phyloP scores from a whole-genome alignment of 768 basidiomycete genomes.

The Botryobasidium botryosum region DNA sequence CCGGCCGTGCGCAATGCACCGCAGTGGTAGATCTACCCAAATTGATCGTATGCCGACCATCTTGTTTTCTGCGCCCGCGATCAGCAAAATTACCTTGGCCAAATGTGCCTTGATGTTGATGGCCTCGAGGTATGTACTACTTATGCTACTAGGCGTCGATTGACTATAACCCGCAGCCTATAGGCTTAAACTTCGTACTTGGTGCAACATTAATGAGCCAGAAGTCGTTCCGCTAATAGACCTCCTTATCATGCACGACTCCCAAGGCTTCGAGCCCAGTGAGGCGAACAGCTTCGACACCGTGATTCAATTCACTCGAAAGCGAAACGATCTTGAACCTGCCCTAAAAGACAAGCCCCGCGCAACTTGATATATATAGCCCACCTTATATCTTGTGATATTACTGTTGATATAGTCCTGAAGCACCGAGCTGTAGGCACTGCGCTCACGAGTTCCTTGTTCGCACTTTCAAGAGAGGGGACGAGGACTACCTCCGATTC shows the following conservation, averaged over 20 bases:
- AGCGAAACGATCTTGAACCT: conserved; percentile 8
- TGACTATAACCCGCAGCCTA: no score
- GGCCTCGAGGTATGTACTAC: no score
- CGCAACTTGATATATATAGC: conserved; percentile 17
- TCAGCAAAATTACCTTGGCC: no score
- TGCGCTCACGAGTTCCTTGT: conserved; percentile 19
- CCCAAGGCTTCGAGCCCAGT: conserved; percentile 20
- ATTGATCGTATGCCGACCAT: no score
- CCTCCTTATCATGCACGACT: conserved; percentile 20
- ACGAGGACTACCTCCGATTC: conserved; percentile 18
- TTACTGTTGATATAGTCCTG: neutral
- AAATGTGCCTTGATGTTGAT: no score
- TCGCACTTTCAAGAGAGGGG: conserved; percentile 14
- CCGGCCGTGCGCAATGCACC: no score
- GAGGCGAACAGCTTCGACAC: conserved; percentile 14
- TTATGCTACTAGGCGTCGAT: no score
- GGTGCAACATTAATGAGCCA: conserved; percentile 16
- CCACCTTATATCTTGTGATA: neutral
- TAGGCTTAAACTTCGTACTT: no score
- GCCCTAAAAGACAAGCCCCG: conserved; percentile 14
- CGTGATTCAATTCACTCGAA: conserved; percentile 16
- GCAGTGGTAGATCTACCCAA: no score
- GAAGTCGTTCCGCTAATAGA: conserved; percentile 14
- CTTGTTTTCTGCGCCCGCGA: no score
- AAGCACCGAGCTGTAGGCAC: neutral